Base-by-base conservation (phyloP, 106 monocot genomes). In the Dendrobium catenatum region DNA sequence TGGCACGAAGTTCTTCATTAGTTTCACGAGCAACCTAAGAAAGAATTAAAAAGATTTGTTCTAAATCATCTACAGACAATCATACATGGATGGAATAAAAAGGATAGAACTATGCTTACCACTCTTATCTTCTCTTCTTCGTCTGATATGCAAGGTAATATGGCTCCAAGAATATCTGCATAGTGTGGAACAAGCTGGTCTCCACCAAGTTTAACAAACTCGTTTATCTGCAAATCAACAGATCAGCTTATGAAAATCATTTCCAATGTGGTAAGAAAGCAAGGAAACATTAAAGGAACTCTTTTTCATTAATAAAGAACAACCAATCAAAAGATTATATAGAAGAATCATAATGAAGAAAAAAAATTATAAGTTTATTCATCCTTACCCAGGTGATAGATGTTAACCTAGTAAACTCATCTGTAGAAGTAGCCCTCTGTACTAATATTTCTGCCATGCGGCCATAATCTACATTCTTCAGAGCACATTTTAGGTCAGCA, bases 401-500 rank as follows among this genome's bases (percentile, higher is more conserved):
- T 43, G 99, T 99, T 85, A 91, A 85, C 26, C 99, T 88, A 67
- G 95, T 99, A 80, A 99, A 99, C 79, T 91, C 99, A 83, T 99
- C 95, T 84, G 87, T 48, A 78, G 93, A 99, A 61, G 86, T 82
- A 9, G 95, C 95, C 79, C 99, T 85, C 29, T 87, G 91, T 41
- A 99, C 95, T 83, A 99, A 83, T 88, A 99, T 99, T 88, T 99
- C 99, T 88, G 95, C 91, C 99, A 99, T 99, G 33, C 99, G 93
- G 67, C 99, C 99, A 95, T 99, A 99, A 90, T 99, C 99, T 89
- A 99, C 99, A 93, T 88, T 95, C 99, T 99, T 93, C 77, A 95
- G 27, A 85, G 27, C 22, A 86, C 46, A 16, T 61, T 10, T 73
- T 54, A 27, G 31, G 37, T 78, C 51, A 83, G 54, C 54, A 83